Base-by-base conservation (phyloP, 2,329 filamentous ascomycete species). In the Bretziella fagacearum region DNA sequence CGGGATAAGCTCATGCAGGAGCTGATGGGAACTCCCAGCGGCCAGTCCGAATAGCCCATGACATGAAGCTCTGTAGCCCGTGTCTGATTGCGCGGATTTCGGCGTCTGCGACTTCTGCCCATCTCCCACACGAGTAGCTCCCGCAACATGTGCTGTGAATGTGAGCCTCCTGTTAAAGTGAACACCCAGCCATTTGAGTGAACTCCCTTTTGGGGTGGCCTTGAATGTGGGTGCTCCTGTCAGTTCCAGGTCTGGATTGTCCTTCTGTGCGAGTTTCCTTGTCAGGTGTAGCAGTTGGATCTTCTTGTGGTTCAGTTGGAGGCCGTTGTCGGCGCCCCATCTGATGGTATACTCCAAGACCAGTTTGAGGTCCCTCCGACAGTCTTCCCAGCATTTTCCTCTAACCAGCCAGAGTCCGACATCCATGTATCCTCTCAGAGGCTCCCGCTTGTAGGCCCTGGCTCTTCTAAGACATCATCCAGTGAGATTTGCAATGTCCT, bases 341-440 rank as follows among this genome's bases (percentile, higher is more conserved):
- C 18, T 15, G 1, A 33, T 44, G 11, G 26, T 33, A 7, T 15
- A 0, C 26, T 44, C 11, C 13, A 44, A 17, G 2, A 15, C 27
- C 11, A n/a, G 11, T 25, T 44, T 22, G 13, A 42, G 39, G 13
- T 2, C 10, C 22, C 23, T 8, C 4, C 8, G 4, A 10, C 23
- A 23, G 4, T 4, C 39, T 2, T 2, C 2, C 6, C 15, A 3
- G 11, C 6, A 8, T 20, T 29, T 44, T 2, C 25, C 6, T 42
- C 25, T 11, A 3, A 42, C 22, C 23, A 13, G 29, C 26, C 41
- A 44, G 5, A 44, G 23, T 17, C 26, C 23, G 17, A 29, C 23
- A 20, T 32, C 41, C 26, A 44, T 44, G 26, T 44, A 32, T 1
- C 26, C 41, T n/a, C 30, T 44, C 7, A 42, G 7, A 35, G n/a